Evolutionary conservation across 108 stramenopile species (phyloP), one percentile per base, ranked within the genome.

Genomic region (Pseudonitzschia delicatissima): DNA sequence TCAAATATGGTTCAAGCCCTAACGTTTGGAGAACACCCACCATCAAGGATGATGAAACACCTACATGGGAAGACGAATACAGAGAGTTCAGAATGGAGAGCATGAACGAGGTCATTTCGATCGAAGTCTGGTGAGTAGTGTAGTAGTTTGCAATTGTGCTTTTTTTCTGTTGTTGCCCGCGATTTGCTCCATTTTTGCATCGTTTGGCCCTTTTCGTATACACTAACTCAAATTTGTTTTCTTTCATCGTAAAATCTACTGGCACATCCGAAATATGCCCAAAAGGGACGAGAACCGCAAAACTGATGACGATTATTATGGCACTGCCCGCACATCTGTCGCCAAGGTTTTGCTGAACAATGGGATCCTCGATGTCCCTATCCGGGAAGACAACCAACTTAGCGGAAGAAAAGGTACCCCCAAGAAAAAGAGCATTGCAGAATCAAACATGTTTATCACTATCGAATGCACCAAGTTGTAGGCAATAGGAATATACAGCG

Each of bases 261-360:
- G n/a, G n/a, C n/a, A n/a, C n/a, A n/a, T n/a, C n/a, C n/a, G n/a
- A n/a, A n/a, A n/a, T n/a, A n/a, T 21, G 47, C 9, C 20, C 8
- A 3, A 48, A 2, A 48, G 47, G 47, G 47, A 48, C 20, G 47
- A 8, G 5, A 57, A 57, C 33, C 33, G 32, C 8, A 57, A 57
- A 31, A 2, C 55, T 26, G 33, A 53, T 28, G 52, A 57, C n/a
- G 55, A 57, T n/a, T 57, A 33, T 26, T 57, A 57, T 9, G 55
- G 55, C 31, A 31, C 27, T 3, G 55, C 55, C 29, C 55, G 55
- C 1, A 57, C 31, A 33, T 57, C 55, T 5, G 31, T 57, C 11
- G 55, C 28, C 18, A 57, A 57, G 27, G 33, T 57, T 57, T 57
- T 57, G 2, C 4, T 57, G 55, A 57, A 57, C 31, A 28, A 28